A percentile compares a stretch with the other conserved stretches of the same genome.
Conservation (phyloP, 306 rosid species). For the Rosa persica region DNA sequence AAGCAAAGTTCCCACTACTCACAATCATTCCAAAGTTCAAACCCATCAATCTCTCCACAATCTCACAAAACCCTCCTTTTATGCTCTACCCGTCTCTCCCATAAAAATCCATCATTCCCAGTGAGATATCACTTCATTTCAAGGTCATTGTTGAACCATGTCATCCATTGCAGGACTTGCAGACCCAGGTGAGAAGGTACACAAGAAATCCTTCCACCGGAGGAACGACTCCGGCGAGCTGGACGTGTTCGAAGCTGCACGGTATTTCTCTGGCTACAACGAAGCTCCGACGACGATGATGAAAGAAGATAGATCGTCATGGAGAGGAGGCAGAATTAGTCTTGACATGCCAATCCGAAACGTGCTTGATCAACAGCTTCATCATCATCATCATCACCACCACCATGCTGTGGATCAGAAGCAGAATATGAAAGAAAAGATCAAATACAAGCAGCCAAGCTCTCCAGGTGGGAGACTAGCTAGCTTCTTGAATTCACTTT, state of each 20-base stretch:
- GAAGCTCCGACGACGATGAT: constrained; percentile 53
- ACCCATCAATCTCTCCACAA: constrained; percentile 48
- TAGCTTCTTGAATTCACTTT: constrained; percentile 88
- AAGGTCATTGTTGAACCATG: constrained; percentile 42
- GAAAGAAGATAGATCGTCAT: constrained; percentile 48
- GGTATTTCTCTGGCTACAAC: constrained; percentile 86
- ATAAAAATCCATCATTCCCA: constrained; percentile 25
- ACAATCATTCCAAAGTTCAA: constrained; percentile 57
- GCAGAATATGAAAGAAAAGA: constrained; percentile 61
- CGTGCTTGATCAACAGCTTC: constrained; percentile 54
- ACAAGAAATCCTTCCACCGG: constrained; percentile 67
- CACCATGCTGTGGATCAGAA: constrained; percentile 39
- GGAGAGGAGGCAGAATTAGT: constrained; percentile 73
- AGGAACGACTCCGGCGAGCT: constrained; percentile 78
- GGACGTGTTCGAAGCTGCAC: constrained; percentile 85
- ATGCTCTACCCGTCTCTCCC: constrained; percentile 17
- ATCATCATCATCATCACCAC: constrained; percentile 40
- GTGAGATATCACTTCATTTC: constrained; percentile 21
- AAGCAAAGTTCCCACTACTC: constrained; percentile 54
- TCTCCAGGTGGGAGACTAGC: constrained; percentile 95
- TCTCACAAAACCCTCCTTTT: constrained; percentile 40
- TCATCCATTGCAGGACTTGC: constrained; percentile 54
- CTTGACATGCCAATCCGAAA: constrained; percentile 83
- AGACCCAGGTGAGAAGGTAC: constrained; percentile 47
- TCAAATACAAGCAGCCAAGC: constrained; percentile 74